Conservation (phyloP, 345 rosid genomes). For the Nephelium lappaceum region DNA sequence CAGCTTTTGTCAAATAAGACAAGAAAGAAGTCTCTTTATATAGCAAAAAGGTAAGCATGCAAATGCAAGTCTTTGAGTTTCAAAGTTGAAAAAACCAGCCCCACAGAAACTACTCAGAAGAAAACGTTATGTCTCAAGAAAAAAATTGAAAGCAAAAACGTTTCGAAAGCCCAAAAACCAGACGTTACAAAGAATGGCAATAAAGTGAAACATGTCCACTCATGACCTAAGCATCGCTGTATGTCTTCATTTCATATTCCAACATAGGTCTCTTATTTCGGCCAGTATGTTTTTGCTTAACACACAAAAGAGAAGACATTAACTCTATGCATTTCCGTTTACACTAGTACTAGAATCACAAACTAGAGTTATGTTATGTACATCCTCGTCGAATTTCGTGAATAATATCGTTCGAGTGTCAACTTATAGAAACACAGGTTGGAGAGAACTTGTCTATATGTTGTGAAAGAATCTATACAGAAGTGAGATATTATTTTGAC, state of each 20-base stretch:
- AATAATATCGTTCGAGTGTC: no score
- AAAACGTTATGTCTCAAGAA: neutral
- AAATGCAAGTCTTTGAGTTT: neutral
- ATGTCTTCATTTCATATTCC: slow-evolving; percentile 11
- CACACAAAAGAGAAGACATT: no score
- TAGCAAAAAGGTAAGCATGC: neutral
- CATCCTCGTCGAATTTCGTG: no score
- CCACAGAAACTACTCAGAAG: neutral
- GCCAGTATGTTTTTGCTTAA: no score
- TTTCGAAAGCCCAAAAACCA: slow-evolving; percentile 3
- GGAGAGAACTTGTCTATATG: no score
- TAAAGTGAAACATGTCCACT: neutral
- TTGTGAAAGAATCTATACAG: no score
- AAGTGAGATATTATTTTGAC: no score
- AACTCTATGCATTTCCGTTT: no score
- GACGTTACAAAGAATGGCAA: slow-evolving; percentile 18
- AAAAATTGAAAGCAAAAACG: neutral
- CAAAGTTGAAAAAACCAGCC: slow-evolving; percentile 16
- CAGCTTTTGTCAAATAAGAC: slow-evolving; percentile 16
- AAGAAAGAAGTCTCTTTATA: neutral
- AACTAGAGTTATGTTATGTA: no score
- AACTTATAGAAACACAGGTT: no score
- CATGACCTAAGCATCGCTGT: slow-evolving; percentile 22
- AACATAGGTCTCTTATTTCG: slow-evolving; percentile 15
- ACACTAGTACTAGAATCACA: no score